Evolutionary conservation across 495 filamentous ascomycete species (phyloP).

Genomic region (Pseudevernia furfuracea): DNA sequence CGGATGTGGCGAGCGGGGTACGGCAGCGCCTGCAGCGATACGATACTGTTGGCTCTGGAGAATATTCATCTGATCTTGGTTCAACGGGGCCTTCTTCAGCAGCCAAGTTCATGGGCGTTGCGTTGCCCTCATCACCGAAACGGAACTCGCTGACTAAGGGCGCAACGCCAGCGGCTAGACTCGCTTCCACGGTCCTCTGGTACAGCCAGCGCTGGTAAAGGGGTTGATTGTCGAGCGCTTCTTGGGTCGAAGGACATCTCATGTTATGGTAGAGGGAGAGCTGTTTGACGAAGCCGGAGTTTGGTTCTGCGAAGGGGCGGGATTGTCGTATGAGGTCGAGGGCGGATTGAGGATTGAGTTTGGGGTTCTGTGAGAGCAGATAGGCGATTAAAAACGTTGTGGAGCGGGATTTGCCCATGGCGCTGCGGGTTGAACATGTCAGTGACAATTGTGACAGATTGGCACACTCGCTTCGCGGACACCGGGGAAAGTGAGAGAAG

Average conservation of each 20-base stretch:
- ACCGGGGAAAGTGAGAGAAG: background rate
- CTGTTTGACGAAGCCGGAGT: conserved; percentile 81
- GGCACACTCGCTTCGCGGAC: background rate
- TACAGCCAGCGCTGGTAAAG: conserved; percentile 87
- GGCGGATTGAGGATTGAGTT: conserved; percentile 45
- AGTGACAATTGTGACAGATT: conserved; percentile 17
- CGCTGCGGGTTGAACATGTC: conserved; percentile 50
- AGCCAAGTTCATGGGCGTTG: conserved; percentile 12
- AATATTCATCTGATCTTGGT: background rate
- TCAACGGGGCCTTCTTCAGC: background rate
- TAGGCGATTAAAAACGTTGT: conserved; percentile 78
- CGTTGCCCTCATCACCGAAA: conserved; percentile 71
- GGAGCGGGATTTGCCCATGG: conserved; percentile 92
- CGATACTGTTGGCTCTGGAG: background rate
- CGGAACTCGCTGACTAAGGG: conserved; percentile 64
- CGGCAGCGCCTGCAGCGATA: conserved; percentile 30
- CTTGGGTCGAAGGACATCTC: conserved; percentile 52
- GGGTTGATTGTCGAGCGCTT: conserved; percentile 57
- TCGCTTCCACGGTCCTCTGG: conserved; percentile 64
- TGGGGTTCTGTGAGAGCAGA: conserved; percentile 52
- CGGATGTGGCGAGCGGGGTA: conserved; percentile 54
- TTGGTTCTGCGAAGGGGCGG: conserved; percentile 74
- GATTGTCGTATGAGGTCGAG: conserved; percentile 53
- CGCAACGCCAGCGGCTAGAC: conserved; percentile 60
- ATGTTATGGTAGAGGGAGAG: conserved; percentile 80